Evolutionary conservation across 345 rosid species (phyloP), one percentile per base, ranked within the genome.

Genomic region (Eucalyptus lansdowneana): DNA sequence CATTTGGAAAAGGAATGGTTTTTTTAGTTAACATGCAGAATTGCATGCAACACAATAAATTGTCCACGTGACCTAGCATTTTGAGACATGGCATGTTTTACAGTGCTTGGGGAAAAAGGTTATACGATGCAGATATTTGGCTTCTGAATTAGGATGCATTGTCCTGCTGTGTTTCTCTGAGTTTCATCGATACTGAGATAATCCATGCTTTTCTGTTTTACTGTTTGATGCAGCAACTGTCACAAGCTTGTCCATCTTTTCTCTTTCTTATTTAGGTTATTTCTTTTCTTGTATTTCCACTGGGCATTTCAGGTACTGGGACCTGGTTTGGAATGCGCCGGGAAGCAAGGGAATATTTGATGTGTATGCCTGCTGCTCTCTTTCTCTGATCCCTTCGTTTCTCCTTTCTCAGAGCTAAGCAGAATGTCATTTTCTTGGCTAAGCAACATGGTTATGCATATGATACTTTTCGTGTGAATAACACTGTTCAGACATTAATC

Each of bases 261-360:
- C 85, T 76, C 47, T 76, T 40, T 40, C 85, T 76, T 21, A 76
- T 76, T 76, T 76, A 21, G 15, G 47, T 42, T 76, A 40, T 76
- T 76, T 40, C 83, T 40, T 76, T 40, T 76, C 85, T 40, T 76
- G 85, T 76, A 76, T 87, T 65, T 80, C 19, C 34, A 54, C 86
- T 49, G 89, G 88, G 60, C 81, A 81, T 86, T 93, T 89, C 87
- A 97, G 99, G 95, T 97, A 97, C 89, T 95, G 98, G 97, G 98
- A 96, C 90, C 93, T 96, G 90, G 91, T 91, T 87, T 96, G 97
- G 98, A 96, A 89, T 91, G 94, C 95, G 88, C 94, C 93, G 86
- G 99, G 97, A 91, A 95, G 94, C 91, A 92, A 93, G 85, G 97
- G 98, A 90, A 96, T 94, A 88, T 96, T 96, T 80, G 99, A 97